Evolutionary conservation across 805 yeast species (phyloP), one percentile per base, ranked within the genome.

Genomic region (Yarrowia yakushimensis): DNA sequence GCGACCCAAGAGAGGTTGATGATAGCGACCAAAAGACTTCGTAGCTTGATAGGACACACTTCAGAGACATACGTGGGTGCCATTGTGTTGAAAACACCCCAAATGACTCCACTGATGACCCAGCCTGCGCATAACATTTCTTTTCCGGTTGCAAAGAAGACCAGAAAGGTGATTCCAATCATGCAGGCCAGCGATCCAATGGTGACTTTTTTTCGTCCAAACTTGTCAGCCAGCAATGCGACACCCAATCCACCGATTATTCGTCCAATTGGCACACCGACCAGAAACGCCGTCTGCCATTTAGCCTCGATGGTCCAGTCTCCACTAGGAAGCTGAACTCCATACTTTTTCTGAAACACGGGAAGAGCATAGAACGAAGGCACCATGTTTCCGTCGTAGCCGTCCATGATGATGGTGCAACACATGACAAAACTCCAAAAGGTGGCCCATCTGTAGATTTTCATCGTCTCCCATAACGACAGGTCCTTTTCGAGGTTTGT

Each of bases 21-120:
- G 63, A 74, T 79, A 4, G 83, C 76, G 15, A 85, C 77, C 60
- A 83, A 72, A 66, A 79, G 80, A 54, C 76, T 74, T 64, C 87
- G 76, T 63, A 84, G 73, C 10, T 78, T 78, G 15, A 80, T 67
- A 0, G 86, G 86, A 65, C 83, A 77, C 31, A 82, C 82, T 67
- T 83, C 87, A 15, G 84, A 75, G n/a, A 86, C 83, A 68, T 83
- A 83, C 2, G 83, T 72, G 10, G 82, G 80, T 2, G 82, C 74
- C 66, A 83, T 69, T 30, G 82, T 77, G 63, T 78, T 82, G 67
- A 82, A 82, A n/a, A 77, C 75, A 59, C 87, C 87, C 83, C 85
- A 82, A 9, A 79, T 76, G 33, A 82, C 41, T n/a, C 74, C 69
- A 28, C 77, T 70, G 11, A 78, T 67, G 20, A 78, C 66, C 65